Evolutionary conservation across 2,329 filamentous ascomycete genomes (phyloP).

Genomic region (Xylariaceae sp.): DNA sequence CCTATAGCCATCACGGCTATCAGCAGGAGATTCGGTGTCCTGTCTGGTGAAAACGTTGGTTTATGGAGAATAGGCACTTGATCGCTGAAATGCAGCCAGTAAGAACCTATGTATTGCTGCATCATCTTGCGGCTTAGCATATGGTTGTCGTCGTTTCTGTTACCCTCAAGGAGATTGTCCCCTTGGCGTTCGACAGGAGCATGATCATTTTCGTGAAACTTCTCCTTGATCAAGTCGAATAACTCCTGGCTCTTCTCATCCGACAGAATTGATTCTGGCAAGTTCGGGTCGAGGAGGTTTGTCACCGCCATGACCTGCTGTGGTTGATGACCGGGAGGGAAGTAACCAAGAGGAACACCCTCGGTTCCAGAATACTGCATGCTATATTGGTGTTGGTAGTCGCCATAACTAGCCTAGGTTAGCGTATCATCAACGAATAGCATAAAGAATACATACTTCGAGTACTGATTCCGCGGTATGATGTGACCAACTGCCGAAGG

Average conservation of each 20-base stretch:
- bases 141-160: conserved; percentile 68
- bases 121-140: conserved; percentile 90
- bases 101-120: conserved; percentile 91
- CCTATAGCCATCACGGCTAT: conserved; percentile 92
- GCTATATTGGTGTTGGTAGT: conserved; percentile 56
- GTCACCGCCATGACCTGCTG: conserved; percentile 90
- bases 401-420: conserved; percentile 54
- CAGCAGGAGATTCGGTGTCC: conserved; percentile 81
- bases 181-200: conserved; percentile 76
- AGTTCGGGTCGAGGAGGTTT: conserved; percentile 79
- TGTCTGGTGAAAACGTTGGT: conserved; percentile 88
- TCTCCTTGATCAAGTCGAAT: conserved; percentile 78
- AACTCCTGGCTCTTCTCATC: conserved; percentile 87
- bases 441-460: conserved; percentile 51
- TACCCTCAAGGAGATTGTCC: conserved; percentile 78
- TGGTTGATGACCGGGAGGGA: conserved; percentile 60
- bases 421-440: conserved; percentile 16
- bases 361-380: conserved; percentile 57
- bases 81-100: conserved; percentile 93
- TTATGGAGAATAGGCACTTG: conserved; percentile 95
- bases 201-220: conserved; percentile 82
- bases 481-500: conserved; percentile 57
- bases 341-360: conserved; percentile 57
- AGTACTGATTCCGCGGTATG: conserved; percentile 51
- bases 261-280: conserved; percentile 80